Base-by-base conservation (phyloP, 768 basidiomycete species). In the Epithele typhae region DNA sequence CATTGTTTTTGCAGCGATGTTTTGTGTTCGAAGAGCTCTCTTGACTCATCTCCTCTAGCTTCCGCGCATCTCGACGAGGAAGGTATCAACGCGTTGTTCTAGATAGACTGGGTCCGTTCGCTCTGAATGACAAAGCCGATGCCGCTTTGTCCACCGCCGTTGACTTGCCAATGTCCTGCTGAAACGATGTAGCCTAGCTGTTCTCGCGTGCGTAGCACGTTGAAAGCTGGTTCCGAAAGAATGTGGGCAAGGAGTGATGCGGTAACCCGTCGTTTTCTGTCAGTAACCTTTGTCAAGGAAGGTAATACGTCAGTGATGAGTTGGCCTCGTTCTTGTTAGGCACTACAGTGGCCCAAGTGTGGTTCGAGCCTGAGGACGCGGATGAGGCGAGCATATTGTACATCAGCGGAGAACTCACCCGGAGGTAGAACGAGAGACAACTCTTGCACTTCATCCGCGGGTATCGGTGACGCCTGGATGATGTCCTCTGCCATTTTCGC, bases 141-240 rank as follows among this genome's bases (percentile, higher is more conserved):
- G 51, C 86, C 78, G 37, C 78, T 82, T 2, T 78, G 71, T n/a
- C 87, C 85, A 34, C 75, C 61, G 35, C 86, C 64, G 9, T 70
- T 44, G 40, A 48, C 61, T 21, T 43, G 40, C 77, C 78, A 81
- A 24, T 68, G 60, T 1, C 72, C 70, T 53, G 79, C 82, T 8
- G 73, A 77, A 27, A 96, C 94, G 35, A 96, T 75, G 63, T 99
- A 99, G 5, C 96, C 96, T 1, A 99, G 75, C 64, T 99, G 96
- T 61, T 98, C 92, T 61, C 91, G 84, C 3, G 94, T 97, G 23
- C 96, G 84, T 24, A 99, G 77, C 19, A 83, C 71, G 61, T 95
- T 84, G 68, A 98, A 99, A 9, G 87, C 79, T 1, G 94, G 95
- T 57, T 99, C 96, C n/a, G 77, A 72, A 30, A 94, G 73, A 46